Conservation (phyloP, 257 asterid genomes). For the Scutellaria minor region DNA sequence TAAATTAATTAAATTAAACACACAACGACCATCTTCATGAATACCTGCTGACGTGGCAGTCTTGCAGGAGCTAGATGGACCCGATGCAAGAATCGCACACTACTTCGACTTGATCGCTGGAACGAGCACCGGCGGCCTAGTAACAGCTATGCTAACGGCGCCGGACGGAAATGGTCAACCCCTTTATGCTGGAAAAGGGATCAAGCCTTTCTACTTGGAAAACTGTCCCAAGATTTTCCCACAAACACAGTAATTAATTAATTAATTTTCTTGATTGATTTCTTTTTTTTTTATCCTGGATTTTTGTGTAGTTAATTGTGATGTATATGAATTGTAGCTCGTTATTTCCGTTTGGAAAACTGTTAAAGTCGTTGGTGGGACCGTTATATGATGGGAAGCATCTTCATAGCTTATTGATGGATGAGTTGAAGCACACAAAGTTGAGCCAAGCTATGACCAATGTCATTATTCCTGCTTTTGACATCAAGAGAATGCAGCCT, state of each 20-base stretch:
- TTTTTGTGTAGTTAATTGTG: too few relatives aligned
- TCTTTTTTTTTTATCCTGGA: too few relatives aligned
- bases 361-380: slow-evolving; percentile 44
- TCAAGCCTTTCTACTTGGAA: slow-evolving; percentile 61
- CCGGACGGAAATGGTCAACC: slow-evolving; percentile 58
- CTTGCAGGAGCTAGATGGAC: slow-evolving; percentile 54
- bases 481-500: slow-evolving; percentile 65
- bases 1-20: too few relatives aligned
- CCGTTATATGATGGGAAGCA: slow-evolving; percentile 64
- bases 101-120: slow-evolving; percentile 68
- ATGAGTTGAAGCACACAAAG: slow-evolving; percentile 42
- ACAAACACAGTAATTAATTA: slow-evolving; percentile 33
- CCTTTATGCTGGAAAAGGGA: slow-evolving; percentile 57
- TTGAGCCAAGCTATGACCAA: slow-evolving; percentile 62
- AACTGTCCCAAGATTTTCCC: slow-evolving; percentile 73
- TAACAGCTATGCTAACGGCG: slow-evolving; percentile 64
- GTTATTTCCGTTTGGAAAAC: slow-evolving; percentile 21
- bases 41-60: background rate
- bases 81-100: slow-evolving; percentile 54
- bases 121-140: slow-evolving; percentile 72
- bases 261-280: background rate
- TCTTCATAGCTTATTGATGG: slow-evolving; percentile 47
- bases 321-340: slow-evolving; percentile 16
- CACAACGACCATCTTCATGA: too few relatives aligned
- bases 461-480: slow-evolving; percentile 74